phyloP scores from a whole-genome alignment of 192 early-diverging fungal genomes.

The Umbelopsis isabellina region DNA sequence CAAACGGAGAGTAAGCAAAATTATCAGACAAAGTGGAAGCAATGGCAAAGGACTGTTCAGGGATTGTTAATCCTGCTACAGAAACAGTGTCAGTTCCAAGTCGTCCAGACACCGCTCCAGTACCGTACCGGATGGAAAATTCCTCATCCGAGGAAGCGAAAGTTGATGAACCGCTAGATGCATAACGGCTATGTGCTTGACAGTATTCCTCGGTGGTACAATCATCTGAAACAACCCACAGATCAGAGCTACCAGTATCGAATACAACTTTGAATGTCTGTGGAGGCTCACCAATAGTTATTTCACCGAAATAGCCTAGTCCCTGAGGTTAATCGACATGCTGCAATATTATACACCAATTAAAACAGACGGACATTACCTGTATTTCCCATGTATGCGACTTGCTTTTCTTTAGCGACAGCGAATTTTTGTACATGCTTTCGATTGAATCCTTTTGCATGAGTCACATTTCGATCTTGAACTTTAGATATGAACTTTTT shows the following conservation, averaged over 20 bases:
- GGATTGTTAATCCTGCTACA: constrained; percentile 18
- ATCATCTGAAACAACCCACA: constrained; percentile 60
- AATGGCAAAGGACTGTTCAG: constrained; percentile 12
- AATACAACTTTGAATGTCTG: constrained; percentile 72
- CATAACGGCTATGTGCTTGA: constrained; percentile 34
- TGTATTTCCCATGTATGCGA: constrained; percentile 20
- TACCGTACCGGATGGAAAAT: constrained; percentile 32
- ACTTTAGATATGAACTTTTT: too few relatives aligned
- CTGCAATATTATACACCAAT: neutral
- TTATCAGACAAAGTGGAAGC: constrained; percentile 25
- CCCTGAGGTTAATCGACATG: neutral
- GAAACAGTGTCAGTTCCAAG: constrained; percentile 28
- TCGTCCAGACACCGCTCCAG: constrained; percentile 22
- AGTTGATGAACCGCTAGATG: constrained; percentile 24
- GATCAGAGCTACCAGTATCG: constrained; percentile 74
- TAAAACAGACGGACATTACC: constrained; percentile 7
- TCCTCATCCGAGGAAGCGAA: neutral
- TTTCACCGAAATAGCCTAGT: constrained; percentile 40
- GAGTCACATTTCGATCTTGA: neutral
- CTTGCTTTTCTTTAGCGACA: constrained; percentile 26
- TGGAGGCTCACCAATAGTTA: constrained; percentile 61
- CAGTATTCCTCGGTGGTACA: constrained; percentile 34
- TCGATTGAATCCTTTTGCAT: constrained; percentile 10
- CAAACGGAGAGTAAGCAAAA: constrained; percentile 29
- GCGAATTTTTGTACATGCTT: constrained; percentile 14